Evolutionary conservation across 352 stramenopile species (phyloP), one percentile per base, ranked within the genome.

Genomic region (Lagenidium sp.): DNA sequence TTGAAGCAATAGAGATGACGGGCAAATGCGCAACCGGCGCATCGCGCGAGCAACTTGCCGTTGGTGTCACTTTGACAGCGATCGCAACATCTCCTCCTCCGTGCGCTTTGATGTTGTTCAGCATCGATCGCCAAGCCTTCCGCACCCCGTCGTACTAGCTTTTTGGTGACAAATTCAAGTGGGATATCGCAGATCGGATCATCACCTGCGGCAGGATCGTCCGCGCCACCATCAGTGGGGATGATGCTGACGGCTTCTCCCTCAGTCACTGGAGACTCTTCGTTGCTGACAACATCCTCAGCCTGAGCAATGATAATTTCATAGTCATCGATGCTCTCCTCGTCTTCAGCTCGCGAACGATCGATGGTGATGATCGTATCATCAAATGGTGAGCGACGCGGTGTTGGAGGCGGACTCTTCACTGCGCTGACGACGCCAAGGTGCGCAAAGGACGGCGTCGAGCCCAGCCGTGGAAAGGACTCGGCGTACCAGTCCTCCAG

Each of bases 1-100:
- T 57, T 54, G 16, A 85, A 88, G 39, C 75, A 88, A 43, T 84
- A 88, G 12, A 85, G 44, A 42, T 85, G 75, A 19, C 69, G 70
- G 0, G 61, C 53, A 40, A 85, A 84, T 2, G 55, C 38, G 39
- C 75, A 88, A 13, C 34, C 47, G 6, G 50, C 44, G 21, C 75
- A 88, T 6, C 41, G 48, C 3, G 76, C 63, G 28, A 88, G 58
- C 36, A 88, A 54, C 41, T 84, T 85, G 7, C 63, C 46, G 36
- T 88, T 84, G 31, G 84, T 32, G 30, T 85, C 72, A 41, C 75
- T 88, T 32, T 65, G 73, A 46, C 75, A 88, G 4, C 47, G 55
- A 26, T 65, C 52, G 12, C 75, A 87, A 35, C 47, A 34, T 16
- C 37, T 29, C n/a, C n/a, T n/a, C n/a, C n/a, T n/a, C n/a, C n/a